Conservation (phyloP, 2,329 filamentous ascomycete genomes). For the Incumbomyces delicatus region DNA sequence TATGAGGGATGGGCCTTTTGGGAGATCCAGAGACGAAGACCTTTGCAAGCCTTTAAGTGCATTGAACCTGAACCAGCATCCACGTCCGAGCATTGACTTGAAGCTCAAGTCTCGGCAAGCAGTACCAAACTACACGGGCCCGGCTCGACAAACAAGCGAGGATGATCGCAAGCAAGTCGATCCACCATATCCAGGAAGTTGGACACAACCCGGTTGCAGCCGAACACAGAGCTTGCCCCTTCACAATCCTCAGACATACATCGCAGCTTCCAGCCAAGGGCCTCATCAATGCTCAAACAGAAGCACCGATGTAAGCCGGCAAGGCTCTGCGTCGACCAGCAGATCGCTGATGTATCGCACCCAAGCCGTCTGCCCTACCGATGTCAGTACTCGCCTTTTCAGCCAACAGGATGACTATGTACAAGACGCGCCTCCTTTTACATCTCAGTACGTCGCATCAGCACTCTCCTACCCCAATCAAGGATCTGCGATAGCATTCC, state of each 20-base stretch:
- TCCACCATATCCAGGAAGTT: not conserved
- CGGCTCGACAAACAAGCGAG: not conserved
- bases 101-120: conserved; percentile 18
- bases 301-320: too few species aligned
- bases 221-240: too few species aligned
- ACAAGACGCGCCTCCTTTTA: too few species aligned
- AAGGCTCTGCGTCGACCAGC: too few species aligned
- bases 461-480: too few species aligned
- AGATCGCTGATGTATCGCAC: too few species aligned
- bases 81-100: conserved; percentile 7
- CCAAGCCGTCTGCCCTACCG: not conserved
- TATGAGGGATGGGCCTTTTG: too few species aligned
- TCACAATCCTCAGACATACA: too few species aligned
- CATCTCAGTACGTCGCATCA: too few species aligned
- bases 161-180: not conserved
- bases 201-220: not conserved
- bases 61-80: conserved; percentile 22
- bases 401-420: too few species aligned
- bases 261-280: too few species aligned
- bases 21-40: conserved; percentile 3
- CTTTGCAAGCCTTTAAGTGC: conserved; percentile 17
- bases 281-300: too few species aligned
- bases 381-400: not conserved
- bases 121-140: not conserved
- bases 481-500: not conserved